Percentiles rank a stretch among this genome's conserved stretches.
phyloP scores from a whole-genome alignment of 2,329 filamentous ascomycete genomes.

The Apiospora kogelbergensis region DNA sequence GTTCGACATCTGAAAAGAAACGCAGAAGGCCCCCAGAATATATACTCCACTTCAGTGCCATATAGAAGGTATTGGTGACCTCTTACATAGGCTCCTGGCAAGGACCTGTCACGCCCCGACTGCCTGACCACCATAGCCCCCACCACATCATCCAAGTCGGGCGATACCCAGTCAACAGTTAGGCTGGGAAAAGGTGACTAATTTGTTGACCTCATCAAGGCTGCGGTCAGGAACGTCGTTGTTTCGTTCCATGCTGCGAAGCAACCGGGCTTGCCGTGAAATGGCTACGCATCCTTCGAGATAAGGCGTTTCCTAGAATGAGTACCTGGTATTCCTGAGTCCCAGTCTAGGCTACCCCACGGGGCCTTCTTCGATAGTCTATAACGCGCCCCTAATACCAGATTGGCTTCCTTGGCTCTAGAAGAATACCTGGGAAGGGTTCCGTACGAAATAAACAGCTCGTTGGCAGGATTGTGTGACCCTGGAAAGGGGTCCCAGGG shows the following conservation, averaged over 20 bases:
- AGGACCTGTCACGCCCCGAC: background rate
- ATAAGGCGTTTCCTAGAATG: background rate
- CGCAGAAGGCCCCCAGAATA: background rate
- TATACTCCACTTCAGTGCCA: background rate
- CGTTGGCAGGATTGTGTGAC: background rate
- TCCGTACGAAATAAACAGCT: background rate
- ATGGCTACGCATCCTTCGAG: background rate
- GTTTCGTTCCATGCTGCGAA: too few species aligned
- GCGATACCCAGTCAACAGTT: background rate
- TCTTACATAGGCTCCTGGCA: background rate
- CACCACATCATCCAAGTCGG: background rate
- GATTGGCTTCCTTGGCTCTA: background rate
- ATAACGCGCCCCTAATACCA: background rate
- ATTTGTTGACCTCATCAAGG: background rate
- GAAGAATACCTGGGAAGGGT: background rate
- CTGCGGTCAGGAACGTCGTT: background rate
- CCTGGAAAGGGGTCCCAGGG: background rate
- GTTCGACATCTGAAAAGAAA: background rate
- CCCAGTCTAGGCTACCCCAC: background rate
- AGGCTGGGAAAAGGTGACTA: background rate
- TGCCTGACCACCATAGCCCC: background rate
- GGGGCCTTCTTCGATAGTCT: background rate
- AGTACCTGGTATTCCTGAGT: background rate
- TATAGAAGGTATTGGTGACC: background rate
- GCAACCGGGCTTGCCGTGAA: background rate